Evolutionary conservation across 2,329 filamentous ascomycete genomes (phyloP), one percentile per base, ranked within the genome.

Genomic region (Mariannaea sp.): DNA sequence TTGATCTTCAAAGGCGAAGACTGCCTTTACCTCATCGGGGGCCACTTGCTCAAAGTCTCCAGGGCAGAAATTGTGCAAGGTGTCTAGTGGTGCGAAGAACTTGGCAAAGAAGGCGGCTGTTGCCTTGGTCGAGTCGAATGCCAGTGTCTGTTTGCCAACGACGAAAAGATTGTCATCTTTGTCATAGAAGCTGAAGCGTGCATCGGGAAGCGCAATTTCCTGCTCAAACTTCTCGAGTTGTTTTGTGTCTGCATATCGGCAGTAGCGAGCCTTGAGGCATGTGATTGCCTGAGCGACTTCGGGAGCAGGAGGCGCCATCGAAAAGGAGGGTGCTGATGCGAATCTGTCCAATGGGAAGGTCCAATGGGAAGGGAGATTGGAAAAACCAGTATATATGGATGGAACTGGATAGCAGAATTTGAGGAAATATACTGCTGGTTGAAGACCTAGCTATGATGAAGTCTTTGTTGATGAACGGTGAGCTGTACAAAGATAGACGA

Each of bases 181-280:
- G 30, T 47, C 56, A 19, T 33, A 48, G 53, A 54, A 68, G n/a
- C 41, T 55, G 46, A 60, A 65, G 5, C 16, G 43, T 24, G 43
- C 57, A 32, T 64, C 52, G 6, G 65, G 63, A 10, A 65, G 61
- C 8, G 58, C 57, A 13, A 68, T 51, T 13, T 62, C 62, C 3
- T 39, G 38, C 20, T 52, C 62, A 27, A 61, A 65, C 12, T 56
- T 56, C 27, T 66, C 54, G 58, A 59, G 65, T 26, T 65, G 59
- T 30, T 61, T 65, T 1, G 60, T 64, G 53, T 69, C 66, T 41
- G 62, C 59, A 46, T 64, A 66, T 41, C 61, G 58, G 22, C 48
- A 59, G 41, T 68, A 68, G 9, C 61, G 61, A 8, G 60, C 56
- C 49, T 68, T 70, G 54, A 68, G 63, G 35, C 51, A 55, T 14